Conservation (phyloP, 148 eudicot genomes). For the Cornus florida region DNA sequence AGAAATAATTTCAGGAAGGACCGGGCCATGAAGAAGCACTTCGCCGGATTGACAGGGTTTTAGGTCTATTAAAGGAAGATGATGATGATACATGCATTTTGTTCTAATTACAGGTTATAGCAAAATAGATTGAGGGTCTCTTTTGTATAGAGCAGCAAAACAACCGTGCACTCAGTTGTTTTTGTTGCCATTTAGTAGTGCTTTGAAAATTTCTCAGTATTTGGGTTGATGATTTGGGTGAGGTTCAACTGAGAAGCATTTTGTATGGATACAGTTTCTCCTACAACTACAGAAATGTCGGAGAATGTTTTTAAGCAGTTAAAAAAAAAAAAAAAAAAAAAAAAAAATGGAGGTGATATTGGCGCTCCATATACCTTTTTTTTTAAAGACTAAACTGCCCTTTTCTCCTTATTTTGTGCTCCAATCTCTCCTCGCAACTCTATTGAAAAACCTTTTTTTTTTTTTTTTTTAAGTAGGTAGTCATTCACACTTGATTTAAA, state of each 20-base stretch:
- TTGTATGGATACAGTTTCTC: background rate
- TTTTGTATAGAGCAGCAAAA: background rate
- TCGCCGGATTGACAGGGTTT: conserved; percentile 57
- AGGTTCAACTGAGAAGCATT: background rate
- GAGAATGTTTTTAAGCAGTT: background rate
- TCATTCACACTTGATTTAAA: no score
- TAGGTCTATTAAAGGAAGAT: conserved; percentile 8
- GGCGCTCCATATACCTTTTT: no score
- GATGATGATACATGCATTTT: background rate
- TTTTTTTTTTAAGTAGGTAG: no score
- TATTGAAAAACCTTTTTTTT: no score
- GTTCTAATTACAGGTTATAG: background rate
- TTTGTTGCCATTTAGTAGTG: background rate
- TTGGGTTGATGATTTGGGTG: background rate
- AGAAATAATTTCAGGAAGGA: conserved; percentile 51
- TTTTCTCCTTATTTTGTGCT: no score
- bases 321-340: no score
- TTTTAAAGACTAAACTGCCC: no score
- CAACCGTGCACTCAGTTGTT: conserved; percentile 1
- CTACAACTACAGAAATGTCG: background rate
- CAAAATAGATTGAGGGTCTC: background rate
- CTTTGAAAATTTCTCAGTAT: background rate
- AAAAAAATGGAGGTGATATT: no score
- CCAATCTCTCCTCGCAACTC: no score
- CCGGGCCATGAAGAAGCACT: conserved; percentile 78